A percentile compares a stretch with the other conserved stretches of the same genome.
phyloP scores from a whole-genome alignment of 176 grass and related monocot genomes.

The Phoenix dactylifera region DNA sequence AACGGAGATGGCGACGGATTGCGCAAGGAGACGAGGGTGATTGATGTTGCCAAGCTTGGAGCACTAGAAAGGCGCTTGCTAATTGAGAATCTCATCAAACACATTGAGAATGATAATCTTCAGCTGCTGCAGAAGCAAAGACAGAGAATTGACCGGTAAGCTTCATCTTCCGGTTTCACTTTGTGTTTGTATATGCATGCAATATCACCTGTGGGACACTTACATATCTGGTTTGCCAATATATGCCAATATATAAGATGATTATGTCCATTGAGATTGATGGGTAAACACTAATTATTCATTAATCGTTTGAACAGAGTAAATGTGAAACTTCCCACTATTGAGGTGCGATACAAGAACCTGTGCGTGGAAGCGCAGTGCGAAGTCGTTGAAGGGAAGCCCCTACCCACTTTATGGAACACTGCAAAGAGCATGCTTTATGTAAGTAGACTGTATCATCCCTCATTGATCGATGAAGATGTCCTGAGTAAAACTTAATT shows the following conservation, averaged over 20 bases:
- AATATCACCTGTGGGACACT: not conserved
- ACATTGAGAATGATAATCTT: conserved; percentile 49
- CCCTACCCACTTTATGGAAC: conserved; percentile 54
- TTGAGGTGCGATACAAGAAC: conserved; percentile 46
- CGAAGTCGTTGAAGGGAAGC: conserved; percentile 45
- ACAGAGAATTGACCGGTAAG: conserved; percentile 43
- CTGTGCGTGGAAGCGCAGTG: conserved; percentile 38
- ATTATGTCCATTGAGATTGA: not conserved
- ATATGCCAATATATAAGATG: not conserved
- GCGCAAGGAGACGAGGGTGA: conserved; percentile 2
- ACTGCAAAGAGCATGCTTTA: conserved; percentile 19
- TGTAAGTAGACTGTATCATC: conserved; percentile 11
- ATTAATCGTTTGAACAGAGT: conserved; percentile 21
- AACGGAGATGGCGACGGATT: not conserved
- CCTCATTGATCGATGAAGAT: too few relatives aligned
- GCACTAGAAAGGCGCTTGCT: conserved; percentile 30
- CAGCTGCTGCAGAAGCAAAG: conserved; percentile 62
- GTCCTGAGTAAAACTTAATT: not conserved
- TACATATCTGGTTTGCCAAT: not conserved
- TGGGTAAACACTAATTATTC: not conserved
- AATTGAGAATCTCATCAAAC: conserved; percentile 48
- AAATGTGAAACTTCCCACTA: conserved; percentile 41
- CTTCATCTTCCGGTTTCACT: not conserved
- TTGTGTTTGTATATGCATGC: not conserved
- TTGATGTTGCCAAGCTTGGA: conserved; percentile 42